Evolutionary conservation across 805 yeast genomes (phyloP), one percentile per base, ranked within the genome.

Genomic region (Saccharomycopsis fibuligera): DNA sequence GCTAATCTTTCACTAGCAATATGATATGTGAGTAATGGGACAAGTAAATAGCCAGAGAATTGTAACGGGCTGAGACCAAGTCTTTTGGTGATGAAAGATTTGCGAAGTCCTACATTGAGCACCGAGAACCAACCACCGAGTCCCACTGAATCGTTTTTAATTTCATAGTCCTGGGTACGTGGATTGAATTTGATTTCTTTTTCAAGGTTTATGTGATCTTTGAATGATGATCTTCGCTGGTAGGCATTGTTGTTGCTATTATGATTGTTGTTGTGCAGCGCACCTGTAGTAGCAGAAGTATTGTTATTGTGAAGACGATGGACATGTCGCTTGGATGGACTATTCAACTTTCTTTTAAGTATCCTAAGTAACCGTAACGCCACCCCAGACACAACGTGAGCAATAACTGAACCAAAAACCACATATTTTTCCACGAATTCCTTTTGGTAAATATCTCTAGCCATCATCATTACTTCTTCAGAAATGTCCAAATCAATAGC

Each of bases 81-180:
- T 35, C 56, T 58, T 42, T 68, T 62, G 16, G 70, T 68, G 4
- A 74, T 68, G 48, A 69, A 60, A 4, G 81, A 72, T 50, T 65
- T 69, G 52, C 73, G 68, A 23, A 74, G 64, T 1, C 84, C 85
- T 19, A 77, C 59, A 0, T 86, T 86, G 14, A 79, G 55, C 8
- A 78, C 51, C n/a, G 77, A 68, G 2, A 74, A 63, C 38, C 81
- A 66, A 1, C 87, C 87, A 5, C 83, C 83, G n/a, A 81, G 62
- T 0, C 87, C 87, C 30, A 68, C 64, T 44, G 70, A 68, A 47
- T 75, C 77, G 27, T 74, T 61, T 31, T 66, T 67, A 31, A 67
- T 36, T 44, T 49, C 37, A 46, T 56, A 45, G 9, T 57, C 58
- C 19, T 54, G 41, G 17, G 44, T 48, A 9, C 22, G 17, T 5